Evolutionary conservation across 2,329 filamentous ascomycete species (phyloP).

Genomic region (Beauveria sp.): DNA sequence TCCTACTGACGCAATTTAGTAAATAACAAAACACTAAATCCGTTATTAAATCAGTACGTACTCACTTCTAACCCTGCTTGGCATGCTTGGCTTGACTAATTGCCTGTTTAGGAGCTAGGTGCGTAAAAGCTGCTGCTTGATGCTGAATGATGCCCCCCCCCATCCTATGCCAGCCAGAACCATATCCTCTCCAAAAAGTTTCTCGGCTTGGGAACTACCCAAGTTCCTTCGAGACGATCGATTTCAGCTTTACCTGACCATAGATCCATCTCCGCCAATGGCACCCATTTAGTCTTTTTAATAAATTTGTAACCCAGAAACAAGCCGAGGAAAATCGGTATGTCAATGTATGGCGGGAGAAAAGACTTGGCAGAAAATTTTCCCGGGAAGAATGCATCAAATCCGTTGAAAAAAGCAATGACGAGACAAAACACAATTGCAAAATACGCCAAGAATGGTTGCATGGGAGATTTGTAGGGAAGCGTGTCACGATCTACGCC

Average conservation of each 20-base stretch:
- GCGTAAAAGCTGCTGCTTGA: too few relatives aligned
- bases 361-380: constrained; percentile 42
- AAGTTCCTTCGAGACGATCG: constrained; percentile 29
- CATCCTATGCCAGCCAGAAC: constrained; percentile 31
- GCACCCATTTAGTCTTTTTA: constrained; percentile 47
- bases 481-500: constrained; percentile 56
- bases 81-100: too few relatives aligned
- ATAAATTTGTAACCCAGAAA: constrained; percentile 58
- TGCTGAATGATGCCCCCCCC: not conserved
- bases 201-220: constrained; percentile 26
- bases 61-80: too few relatives aligned
- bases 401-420: constrained; percentile 66
- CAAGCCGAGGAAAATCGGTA: constrained; percentile 57
- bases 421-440: constrained; percentile 52
- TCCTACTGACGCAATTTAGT: too few relatives aligned
- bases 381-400: constrained; percentile 60
- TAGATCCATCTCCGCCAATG: constrained; percentile 29
- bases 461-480: constrained; percentile 56
- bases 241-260: constrained; percentile 34
- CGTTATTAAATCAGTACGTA: too few relatives aligned
- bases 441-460: constrained; percentile 62
- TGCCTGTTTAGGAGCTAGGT: too few relatives aligned
- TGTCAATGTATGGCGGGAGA: constrained; percentile 61
- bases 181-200: constrained; percentile 32
- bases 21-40: too few relatives aligned